Base-by-base conservation (phyloP, 257 asterid species). In the Forsythia suspensa region DNA sequence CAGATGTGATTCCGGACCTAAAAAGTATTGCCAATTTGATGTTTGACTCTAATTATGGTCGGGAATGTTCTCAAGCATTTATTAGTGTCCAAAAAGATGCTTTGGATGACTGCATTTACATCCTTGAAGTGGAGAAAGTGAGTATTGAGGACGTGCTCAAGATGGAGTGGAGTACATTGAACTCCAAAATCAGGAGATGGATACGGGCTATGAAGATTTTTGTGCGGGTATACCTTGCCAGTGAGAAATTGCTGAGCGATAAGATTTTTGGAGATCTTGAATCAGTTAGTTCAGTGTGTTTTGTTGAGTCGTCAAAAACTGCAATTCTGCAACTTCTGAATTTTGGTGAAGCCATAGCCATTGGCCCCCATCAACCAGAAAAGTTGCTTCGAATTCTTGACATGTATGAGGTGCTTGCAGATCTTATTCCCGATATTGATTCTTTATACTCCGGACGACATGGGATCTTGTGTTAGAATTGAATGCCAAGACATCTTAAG, bases 151-250 rank as follows among this genome's bases (percentile, higher is more conserved):
- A 95, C 77, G 97, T 92, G 39, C 67, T 93, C 85, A 95, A 82
- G 83, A 89, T 95, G 98, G 98, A 91, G 55, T 95, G 99, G 99
- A 84, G 79, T 41, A 76, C 84, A 0, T 71, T 95, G 78, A 91
- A 95, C 87, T 86, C 96, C 43, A 93, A 91, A 39, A 95, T 93
- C 81, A 82, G 97, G 87, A 85, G 89, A 77, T 95, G 99, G 99
- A 85, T 93, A 20, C 81, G 99, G 18, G 97, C 92, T 1, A 87
- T 93, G 94, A 95, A 92, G 87, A 82, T 90, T 5, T 93, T 95
- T 70, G 96, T 93, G 13, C 91, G 97, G 13, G 86, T 91, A 63
- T 90, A 93, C 76, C 97, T 95, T 11, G 90, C 94, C 18, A 91
- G 97, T 13, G 99, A 92, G 52, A 95, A 90, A 84, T 76, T 89